phyloP scores from a whole-genome alignment of 2,329 filamentous ascomycete genomes.

The Fusarium sp. region DNA sequence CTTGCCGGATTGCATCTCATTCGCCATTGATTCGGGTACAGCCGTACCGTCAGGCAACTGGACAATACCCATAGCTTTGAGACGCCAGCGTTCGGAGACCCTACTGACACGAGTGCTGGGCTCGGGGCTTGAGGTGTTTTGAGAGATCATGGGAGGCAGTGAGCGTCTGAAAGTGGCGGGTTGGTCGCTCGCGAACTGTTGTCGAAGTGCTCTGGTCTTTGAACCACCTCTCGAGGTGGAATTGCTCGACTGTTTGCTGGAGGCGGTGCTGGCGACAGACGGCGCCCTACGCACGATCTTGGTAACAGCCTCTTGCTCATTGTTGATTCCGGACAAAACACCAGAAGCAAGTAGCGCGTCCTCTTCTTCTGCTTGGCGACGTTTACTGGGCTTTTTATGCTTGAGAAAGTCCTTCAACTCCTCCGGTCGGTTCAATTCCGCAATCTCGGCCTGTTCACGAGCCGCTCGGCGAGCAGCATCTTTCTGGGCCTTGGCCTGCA shows the following conservation, averaged over 20 bases:
- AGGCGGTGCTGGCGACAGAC: slow-evolving; percentile 37
- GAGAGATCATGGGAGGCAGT: slow-evolving; percentile 50
- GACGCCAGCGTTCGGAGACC: slow-evolving; percentile 58
- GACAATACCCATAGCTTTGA: slow-evolving; percentile 63
- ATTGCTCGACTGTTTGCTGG: slow-evolving; percentile 35
- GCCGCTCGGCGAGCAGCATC: slow-evolving; percentile 47
- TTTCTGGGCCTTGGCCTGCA: slow-evolving; percentile 49
- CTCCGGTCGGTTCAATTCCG: slow-evolving; percentile 49
- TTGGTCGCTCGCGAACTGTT: slow-evolving; percentile 46
- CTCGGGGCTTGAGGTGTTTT: slow-evolving; percentile 43
- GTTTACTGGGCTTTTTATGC: slow-evolving; percentile 47
- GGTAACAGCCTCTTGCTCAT: slow-evolving; percentile 52
- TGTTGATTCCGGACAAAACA: slow-evolving; percentile 54
- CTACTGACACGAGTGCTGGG: slow-evolving; percentile 48
- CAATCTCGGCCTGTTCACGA: slow-evolving; percentile 42
- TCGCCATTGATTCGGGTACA: slow-evolving; percentile 62
- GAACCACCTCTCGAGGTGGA: slow-evolving; percentile 44
- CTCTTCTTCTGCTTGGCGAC: slow-evolving; percentile 50
- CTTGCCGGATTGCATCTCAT: slow-evolving; percentile 57
- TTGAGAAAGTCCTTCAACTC: slow-evolving; percentile 50
- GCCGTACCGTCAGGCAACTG: slow-evolving; percentile 65
- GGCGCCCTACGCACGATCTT: slow-evolving; percentile 50
- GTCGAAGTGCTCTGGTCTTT: slow-evolving; percentile 54
- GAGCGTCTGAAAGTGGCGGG: slow-evolving; percentile 53
- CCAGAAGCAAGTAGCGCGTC: slow-evolving; percentile 56